Base-by-base conservation (phyloP, 1,284 basidiomycete species). In the Pascua guehoae region DNA sequence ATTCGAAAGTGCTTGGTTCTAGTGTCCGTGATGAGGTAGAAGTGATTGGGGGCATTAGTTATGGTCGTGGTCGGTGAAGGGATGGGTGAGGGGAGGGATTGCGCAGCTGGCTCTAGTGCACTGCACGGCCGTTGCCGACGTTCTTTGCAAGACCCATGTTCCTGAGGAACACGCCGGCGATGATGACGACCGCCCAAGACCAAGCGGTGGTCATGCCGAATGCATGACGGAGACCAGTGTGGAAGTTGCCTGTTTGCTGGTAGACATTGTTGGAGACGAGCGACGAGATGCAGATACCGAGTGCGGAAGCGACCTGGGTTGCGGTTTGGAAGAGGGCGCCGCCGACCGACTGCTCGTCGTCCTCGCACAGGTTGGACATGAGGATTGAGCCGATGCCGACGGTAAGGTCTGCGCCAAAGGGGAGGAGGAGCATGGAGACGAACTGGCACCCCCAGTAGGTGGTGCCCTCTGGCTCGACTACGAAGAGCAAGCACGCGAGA, bases 401-500 rank as follows among this genome's bases (percentile, higher is more conserved):
- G 4, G 65, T 70, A 32, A 71, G 59, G 58, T 70, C 68, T 4
- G 66, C 63, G 4, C 71, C 69, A 46, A 69, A 70, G 5, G 69
- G 67, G 8, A 65, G 58, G 45, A 68, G 61, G 40, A 70, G 60
- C 41, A 56, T 61, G 2, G 64, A 61, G 15, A 72, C 47, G 51
- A 73, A 71, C 43, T 63, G 64, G 41, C 57, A 62, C 7, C 62
- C 61, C 73, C 73, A 75, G 57, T 73, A 75, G 5, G 51, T 64
- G 10, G 61, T 53, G 18, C 51, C 58, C 0, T 50, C 38, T 1
- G 66, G 65, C 36, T 59, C 56, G n/a, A 70, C 61, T 2, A 68
- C 70, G 50, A 67, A 73, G 12, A 75, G 54, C 38, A 66, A 48
- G 49, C 60, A 58, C 9, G 70, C 66, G 7, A 63, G 24, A 17